Evolutionary conservation across 2,329 filamentous ascomycete genomes (phyloP), one percentile per base, ranked within the genome.

Genomic region (Cercospora berteroae): DNA sequence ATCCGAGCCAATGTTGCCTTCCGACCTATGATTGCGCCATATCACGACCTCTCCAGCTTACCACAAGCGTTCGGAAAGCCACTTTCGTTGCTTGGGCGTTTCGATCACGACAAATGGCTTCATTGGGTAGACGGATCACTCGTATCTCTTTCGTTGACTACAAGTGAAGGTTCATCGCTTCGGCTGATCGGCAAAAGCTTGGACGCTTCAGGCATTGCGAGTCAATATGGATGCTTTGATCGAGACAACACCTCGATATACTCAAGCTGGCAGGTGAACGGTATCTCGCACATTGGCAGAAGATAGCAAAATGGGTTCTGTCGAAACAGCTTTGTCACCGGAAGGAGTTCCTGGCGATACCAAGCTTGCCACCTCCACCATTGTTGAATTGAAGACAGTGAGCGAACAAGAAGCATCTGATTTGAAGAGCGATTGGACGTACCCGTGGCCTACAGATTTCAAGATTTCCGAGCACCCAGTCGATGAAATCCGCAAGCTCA

Each of bases 371-470:
- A 65, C 63, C 13, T 65, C 64, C 31, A 68, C 68, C 12, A 39
- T 66, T 8, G 57, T 69, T 18, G 66, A 67, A 44, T 57, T 64
- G 3, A 25, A 25, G 59, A 57, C 31, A 42, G 63, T 55, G 64
- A 65, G 44, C 42, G 52, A 58, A 39, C 42, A 48, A 48, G 36
- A 27, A 42, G 60, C 68, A 39, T 36, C 27, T 16, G 52, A 69
- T 31, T 16, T 36, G 18, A 20, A 60, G 29, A 44, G 59, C 9
- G 67, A 59, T 10, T 65, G 63, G 63, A 27, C 31, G 5, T 65
- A 65, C 16, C 74, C 74, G 23, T 71, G 72, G 63, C 73, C 73
- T 6, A 76, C 75, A 7, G 65, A 74, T 29, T 76, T 76, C 69
- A 70, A 74, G 57, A 65, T 76, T 20, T 67, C 69, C 20, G 74